Evolutionary conservation across 139 green algal genomes (phyloP), one percentile per base, ranked within the genome.

Genomic region (Pseudopediastrum boryanum): DNA sequence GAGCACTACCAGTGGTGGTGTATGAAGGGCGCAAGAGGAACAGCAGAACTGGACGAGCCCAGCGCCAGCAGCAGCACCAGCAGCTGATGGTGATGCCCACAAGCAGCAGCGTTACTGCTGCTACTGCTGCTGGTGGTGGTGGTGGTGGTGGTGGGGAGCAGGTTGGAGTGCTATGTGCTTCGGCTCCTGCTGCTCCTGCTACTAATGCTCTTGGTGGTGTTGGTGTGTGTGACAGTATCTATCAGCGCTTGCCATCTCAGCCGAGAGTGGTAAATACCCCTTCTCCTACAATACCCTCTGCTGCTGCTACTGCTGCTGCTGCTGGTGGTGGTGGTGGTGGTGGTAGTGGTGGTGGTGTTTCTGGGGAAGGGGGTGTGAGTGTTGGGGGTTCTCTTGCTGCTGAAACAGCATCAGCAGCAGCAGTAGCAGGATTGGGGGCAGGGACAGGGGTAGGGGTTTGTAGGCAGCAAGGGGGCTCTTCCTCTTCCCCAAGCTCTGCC

Each of bases 1-100:
- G 79, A 0, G 73, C 78, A 3, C 77, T 92, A 75, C 87, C 88
- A 8, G 63, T 92, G 4, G 79, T 91, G 21, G 82, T 87, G 13
- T 80, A 81, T 69, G 81, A 84, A 25, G 41, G 76, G n/a, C n/a
- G n/a, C n/a, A n/a, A n/a, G n/a, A n/a, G n/a, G n/a, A n/a, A n/a
- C n/a, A n/a, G n/a, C n/a, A n/a, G n/a, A n/a, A n/a, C n/a, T n/a
- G n/a, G n/a, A n/a, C n/a, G n/a, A n/a, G n/a, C n/a, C n/a, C 39
- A 62, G 36, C 21, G 36, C 44, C 19, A 56, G 76, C 35, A 50
- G 59, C 9, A 27, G 43, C 42, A 21, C 59, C 36, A 56, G 58
- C 29, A 78, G 35, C 54, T 16, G 13, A 23, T 23, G 54, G 25
- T 23, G 54, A 23, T 64, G 13, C 8, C 54, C 10, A 7, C 31